phyloP scores from a whole-genome alignment of 177 flowering plant genomes.

The Telopea speciosissima region DNA sequence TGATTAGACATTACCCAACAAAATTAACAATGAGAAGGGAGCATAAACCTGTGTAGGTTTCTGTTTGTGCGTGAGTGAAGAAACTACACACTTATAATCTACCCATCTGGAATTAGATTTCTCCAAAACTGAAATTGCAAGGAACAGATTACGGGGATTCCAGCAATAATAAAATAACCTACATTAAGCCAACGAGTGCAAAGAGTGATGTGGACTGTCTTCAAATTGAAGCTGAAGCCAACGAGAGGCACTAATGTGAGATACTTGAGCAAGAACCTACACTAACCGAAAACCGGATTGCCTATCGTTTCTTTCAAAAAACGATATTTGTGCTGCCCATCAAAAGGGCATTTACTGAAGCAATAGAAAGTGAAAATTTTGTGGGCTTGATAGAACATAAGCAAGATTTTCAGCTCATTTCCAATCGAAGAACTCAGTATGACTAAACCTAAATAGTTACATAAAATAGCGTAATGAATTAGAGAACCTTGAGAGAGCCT shows the following conservation, averaged over 20 bases:
- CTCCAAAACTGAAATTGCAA: not conserved
- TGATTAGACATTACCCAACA: conserved; percentile 22
- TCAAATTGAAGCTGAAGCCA: not conserved
- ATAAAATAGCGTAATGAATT: not conserved
- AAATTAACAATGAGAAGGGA: conserved; percentile 2
- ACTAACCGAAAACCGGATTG: not conserved
- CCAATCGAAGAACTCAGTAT: not conserved
- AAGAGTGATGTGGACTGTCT: not conserved
- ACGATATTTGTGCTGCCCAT: not conserved
- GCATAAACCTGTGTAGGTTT: no score
- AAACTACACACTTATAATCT: not conserved
- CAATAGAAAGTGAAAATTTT: not conserved
- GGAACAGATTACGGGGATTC: not conserved
- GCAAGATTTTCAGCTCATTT: conserved; percentile 1
- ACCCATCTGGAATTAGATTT: not conserved
- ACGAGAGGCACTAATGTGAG: not conserved
- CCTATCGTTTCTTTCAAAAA: no score
- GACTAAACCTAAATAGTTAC: not conserved
- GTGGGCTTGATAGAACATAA: not conserved
- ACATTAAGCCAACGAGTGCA: no score
- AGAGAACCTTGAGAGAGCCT: conserved; percentile 26
- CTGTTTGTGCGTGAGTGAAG: not conserved
- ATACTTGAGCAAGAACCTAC: not conserved
- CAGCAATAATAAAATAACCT: not conserved
- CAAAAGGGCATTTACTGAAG: conserved; percentile 1